A percentile compares a stretch with the other conserved stretches of the same genome.
These are phyloP conservation scores for Russula sp. DNA, from an alignment of 768 basidiomycete species.

Conservation along the genomic window DNA sequence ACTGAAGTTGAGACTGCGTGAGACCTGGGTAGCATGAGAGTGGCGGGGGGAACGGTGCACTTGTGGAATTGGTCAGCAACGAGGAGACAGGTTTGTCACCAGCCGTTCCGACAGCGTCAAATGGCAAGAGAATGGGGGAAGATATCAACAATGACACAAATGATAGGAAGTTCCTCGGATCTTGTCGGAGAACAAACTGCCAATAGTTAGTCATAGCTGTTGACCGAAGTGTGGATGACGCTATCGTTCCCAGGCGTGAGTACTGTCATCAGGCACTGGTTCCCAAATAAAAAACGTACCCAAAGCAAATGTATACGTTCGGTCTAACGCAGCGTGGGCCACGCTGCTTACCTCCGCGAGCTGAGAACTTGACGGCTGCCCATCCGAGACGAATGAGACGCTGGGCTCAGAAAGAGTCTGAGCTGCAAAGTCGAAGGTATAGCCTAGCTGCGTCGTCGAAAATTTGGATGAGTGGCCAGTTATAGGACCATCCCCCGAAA, in stretches of 20 bases:
- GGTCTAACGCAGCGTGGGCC: constrained; percentile 41
- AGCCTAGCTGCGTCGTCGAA: constrained; percentile 43
- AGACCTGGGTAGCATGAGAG: constrained; percentile 57
- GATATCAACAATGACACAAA: constrained; percentile 45
- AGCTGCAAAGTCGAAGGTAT: constrained; percentile 52
- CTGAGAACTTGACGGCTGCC: constrained; percentile 43
- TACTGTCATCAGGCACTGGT: neutral
- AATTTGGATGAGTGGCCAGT: constrained; percentile 32
- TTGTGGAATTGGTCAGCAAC: constrained; percentile 39
- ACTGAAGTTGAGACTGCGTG: constrained; percentile 34
- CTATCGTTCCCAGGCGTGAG: constrained; percentile 31
- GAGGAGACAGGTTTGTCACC: constrained; percentile 32
- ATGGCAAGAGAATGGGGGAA: constrained; percentile 50
- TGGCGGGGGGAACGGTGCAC: constrained; percentile 50
- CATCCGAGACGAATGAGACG: constrained; percentile 42
- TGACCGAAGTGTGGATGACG: constrained; percentile 49
- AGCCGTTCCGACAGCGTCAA: constrained; percentile 43
- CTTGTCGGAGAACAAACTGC: constrained; percentile 45
- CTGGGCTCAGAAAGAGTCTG: constrained; percentile 43
- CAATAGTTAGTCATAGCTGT: constrained; percentile 49
- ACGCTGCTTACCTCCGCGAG: constrained; percentile 37
- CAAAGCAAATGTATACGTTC: constrained; percentile 54
- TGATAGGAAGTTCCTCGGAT: constrained; percentile 35
- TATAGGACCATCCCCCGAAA: constrained; percentile 40
- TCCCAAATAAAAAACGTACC: constrained; percentile 36